A percentile compares a stretch with the other conserved stretches of the same genome.
Evolutionary conservation across 176 grass and related monocot species (phyloP).

Genomic region (Eragrostis nindensis): DNA sequence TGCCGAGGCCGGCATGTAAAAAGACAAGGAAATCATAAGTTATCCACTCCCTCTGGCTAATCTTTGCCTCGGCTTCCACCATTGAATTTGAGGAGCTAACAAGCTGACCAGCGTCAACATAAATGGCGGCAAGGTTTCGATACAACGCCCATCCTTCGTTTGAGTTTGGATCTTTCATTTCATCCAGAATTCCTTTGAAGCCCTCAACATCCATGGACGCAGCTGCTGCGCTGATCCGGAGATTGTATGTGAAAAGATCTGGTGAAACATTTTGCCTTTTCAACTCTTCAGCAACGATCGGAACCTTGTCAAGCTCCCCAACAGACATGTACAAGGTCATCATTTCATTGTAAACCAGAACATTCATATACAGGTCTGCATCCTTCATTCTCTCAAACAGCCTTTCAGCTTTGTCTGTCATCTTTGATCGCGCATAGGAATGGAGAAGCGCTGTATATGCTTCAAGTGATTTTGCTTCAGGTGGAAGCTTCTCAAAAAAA

Average conservation of each 20-base stretch:
- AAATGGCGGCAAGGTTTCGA: slow-evolving; percentile 55
- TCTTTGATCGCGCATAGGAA: slow-evolving; percentile 73
- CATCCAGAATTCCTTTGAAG: slow-evolving; percentile 60
- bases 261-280: slow-evolving; percentile 55
- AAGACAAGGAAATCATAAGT: slow-evolving; percentile 77
- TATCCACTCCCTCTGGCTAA: slow-evolving; percentile 78
- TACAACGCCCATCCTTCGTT: slow-evolving; percentile 70
- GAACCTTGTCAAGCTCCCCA: slow-evolving; percentile 68
- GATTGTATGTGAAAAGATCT: slow-evolving; percentile 90
- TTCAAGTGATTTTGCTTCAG: slow-evolving; percentile 63
- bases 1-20: slow-evolving; percentile 61
- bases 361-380: slow-evolving; percentile 40
- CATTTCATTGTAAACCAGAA: slow-evolving; percentile 80
- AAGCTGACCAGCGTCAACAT: slow-evolving; percentile 53
- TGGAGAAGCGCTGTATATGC: slow-evolving; percentile 86
- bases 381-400: slow-evolving; percentile 76
- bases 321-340: slow-evolving; percentile 89
- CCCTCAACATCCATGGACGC: slow-evolving; percentile 60
- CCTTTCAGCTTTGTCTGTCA: slow-evolving; percentile 69
- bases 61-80: slow-evolving; percentile 63
- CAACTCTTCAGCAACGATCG: slow-evolving; percentile 49
- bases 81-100: slow-evolving; percentile 42
- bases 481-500: slow-evolving; percentile 78
- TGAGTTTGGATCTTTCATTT: slow-evolving; percentile 71
- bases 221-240: slow-evolving; percentile 63